A percentile compares a stretch with the other conserved stretches of the same genome.
Evolutionary conservation across 139 green algal species (phyloP).

Genomic region (Coelastrella sp.): DNA sequence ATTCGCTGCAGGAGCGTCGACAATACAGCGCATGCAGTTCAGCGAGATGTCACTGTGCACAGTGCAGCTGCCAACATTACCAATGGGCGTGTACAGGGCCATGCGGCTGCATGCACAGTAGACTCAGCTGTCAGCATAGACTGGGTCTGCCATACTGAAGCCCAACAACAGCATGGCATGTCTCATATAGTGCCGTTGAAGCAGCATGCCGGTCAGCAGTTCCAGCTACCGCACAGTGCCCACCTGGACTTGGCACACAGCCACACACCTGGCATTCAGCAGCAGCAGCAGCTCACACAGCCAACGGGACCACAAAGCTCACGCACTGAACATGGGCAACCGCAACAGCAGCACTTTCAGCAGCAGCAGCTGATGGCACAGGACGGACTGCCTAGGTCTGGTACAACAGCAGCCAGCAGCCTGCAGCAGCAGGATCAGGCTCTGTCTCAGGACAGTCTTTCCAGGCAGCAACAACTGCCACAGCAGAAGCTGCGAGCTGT

Average conservation of each 20-base stretch:
- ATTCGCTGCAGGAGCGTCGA: not conserved
- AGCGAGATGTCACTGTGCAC: not conserved
- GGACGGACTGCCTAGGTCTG: not conserved
- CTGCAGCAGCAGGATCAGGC: not conserved
- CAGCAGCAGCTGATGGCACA: not conserved
- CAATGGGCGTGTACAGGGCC: not conserved
- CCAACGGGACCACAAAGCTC: too few species aligned
- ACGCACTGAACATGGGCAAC: not conserved
- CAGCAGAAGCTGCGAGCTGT: not conserved
- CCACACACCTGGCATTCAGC: not conserved
- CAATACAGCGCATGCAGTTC: not conserved
- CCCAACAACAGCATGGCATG: not conserved
- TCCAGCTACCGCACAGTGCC: not conserved
- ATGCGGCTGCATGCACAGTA: not conserved
- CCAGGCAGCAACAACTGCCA: not conserved
- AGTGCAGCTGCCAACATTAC: not conserved
- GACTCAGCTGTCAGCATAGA: not conserved
- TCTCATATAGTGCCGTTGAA: not conserved
- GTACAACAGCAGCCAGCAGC: not conserved
- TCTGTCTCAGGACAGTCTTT: not conserved
- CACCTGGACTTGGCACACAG: not conserved
- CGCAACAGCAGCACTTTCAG: constrained; percentile 6
- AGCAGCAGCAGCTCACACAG: not conserved
- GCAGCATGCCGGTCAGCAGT: not conserved
- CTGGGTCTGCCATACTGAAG: not conserved